Percentiles rank a stretch among this genome's conserved stretches.
These are phyloP conservation scores for Claviceps arundinis DNA, from an alignment of 2,329 filamentous ascomycete genomes.

Conservation along the genomic window DNA sequence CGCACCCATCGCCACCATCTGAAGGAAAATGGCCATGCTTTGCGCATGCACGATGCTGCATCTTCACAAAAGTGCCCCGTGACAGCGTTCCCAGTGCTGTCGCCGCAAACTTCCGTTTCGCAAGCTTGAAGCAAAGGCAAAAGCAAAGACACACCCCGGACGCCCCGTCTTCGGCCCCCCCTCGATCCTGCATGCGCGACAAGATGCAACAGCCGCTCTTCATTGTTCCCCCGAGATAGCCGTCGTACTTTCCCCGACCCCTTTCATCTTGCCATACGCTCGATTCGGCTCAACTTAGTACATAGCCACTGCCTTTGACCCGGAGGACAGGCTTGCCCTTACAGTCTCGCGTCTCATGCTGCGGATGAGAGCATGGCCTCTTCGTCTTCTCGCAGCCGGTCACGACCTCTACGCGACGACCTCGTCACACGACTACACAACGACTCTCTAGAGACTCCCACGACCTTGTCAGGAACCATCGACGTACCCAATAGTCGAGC, in stretches of 20 bases:
- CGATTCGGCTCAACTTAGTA: not conserved
- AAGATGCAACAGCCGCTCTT: slow-evolving; percentile 4
- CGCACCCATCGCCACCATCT: not conserved
- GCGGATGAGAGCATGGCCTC: slow-evolving; percentile 17
- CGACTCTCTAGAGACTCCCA: slow-evolving; percentile 20
- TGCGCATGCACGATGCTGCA: not conserved
- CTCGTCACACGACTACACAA: slow-evolving; percentile 24
- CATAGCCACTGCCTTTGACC: not conserved
- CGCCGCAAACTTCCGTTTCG: not conserved
- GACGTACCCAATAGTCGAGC: slow-evolving; percentile 16
- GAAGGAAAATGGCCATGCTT: not conserved
- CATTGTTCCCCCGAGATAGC: not conserved
- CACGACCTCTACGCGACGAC: slow-evolving; percentile 16
- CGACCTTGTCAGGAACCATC: slow-evolving; percentile 14
- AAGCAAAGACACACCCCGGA: not conserved
- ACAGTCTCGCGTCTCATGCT: not conserved
- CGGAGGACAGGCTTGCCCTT: not conserved
- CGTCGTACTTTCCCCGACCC: slow-evolving; percentile 5
- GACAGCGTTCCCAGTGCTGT: not conserved
- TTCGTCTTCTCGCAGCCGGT: slow-evolving; percentile 17
- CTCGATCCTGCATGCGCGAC: not conserved
- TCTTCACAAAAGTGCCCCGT: not conserved
- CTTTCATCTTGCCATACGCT: not conserved
- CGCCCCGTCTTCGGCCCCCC: not conserved
- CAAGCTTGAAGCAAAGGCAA: not conserved